A percentile compares a stretch with the other conserved stretches of the same genome.
Conservation (phyloP, 1,284 basidiomycete genomes). For the Ceratobasidium papillatum region DNA sequence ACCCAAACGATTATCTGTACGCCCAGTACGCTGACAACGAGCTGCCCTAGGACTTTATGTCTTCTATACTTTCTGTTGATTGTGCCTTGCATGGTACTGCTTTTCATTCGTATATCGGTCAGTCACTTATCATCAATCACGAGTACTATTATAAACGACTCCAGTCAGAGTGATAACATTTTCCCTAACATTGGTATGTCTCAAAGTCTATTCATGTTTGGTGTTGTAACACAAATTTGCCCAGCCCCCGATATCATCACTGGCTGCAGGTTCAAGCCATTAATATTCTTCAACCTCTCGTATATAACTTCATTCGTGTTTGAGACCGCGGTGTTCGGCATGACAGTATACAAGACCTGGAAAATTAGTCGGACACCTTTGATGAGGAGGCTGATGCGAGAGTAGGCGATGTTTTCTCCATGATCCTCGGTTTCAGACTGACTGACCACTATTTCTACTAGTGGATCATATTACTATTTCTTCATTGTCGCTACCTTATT, state of each 20-base stretch:
- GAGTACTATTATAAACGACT: neutral
- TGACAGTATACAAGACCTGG: constrained; percentile 1
- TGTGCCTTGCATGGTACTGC: neutral
- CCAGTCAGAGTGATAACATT: neutral
- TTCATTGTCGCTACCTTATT: neutral
- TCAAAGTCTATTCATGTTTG: neutral
- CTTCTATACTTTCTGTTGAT: neutral
- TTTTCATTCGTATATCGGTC: neutral
- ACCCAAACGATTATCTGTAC: neutral
- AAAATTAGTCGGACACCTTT: neutral
- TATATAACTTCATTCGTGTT: neutral
- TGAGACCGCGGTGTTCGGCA: neutral
- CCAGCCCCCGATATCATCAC: neutral
- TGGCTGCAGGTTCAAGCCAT: neutral
- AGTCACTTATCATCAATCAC: neutral
- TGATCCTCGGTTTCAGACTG: neutral
- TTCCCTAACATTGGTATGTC: neutral
- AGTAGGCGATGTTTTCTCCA: neutral
- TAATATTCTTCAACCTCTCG: neutral
- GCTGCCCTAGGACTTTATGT: neutral
- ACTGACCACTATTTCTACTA: neutral
- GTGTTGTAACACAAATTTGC: neutral
- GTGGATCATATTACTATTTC: neutral
- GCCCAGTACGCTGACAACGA: neutral
- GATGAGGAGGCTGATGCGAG: neutral